Percentiles rank a stretch among this genome's conserved stretches.
phyloP scores from a whole-genome alignment of 495 filamentous ascomycete species.

The Tuber calosporum region DNA sequence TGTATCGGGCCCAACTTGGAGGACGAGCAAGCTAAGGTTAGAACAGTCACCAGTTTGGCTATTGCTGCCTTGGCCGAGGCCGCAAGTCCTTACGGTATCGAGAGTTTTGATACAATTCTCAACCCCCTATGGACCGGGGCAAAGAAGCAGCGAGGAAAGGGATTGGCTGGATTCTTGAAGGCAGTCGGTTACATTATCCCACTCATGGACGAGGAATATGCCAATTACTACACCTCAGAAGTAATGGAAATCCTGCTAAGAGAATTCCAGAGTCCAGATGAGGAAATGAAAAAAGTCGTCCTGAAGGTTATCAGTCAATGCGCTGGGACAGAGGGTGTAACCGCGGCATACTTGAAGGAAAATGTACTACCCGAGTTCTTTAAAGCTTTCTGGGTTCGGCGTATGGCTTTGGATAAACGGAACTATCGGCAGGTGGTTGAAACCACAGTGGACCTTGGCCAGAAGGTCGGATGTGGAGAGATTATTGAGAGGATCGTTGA shows the following conservation, averaged over 20 bases:
- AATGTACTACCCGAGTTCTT: constrained; percentile 93
- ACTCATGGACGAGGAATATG: constrained; percentile 98
- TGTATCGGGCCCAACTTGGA: constrained; percentile 93
- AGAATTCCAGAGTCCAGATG: constrained; percentile 92
- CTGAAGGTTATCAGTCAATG: constrained; percentile 97
- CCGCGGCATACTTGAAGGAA: constrained; percentile 87
- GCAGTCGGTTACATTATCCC: constrained; percentile 98
- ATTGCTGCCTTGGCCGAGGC: constrained; percentile 95
- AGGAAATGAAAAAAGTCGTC: constrained; percentile 99
- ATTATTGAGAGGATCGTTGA: constrained; percentile 87
- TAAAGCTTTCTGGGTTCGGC: constrained; percentile 96
- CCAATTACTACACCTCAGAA: constrained; percentile 96
- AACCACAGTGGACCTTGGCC: constrained; percentile 92
- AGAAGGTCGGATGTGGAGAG: constrained; percentile 93
- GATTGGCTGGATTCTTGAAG: constrained; percentile 91
- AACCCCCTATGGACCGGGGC: constrained; percentile 97
- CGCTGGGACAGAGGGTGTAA: constrained; percentile 88
- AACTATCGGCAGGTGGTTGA: constrained; percentile 97
- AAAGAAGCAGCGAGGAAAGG: constrained; percentile 91
- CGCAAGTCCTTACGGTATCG: constrained; percentile 96
- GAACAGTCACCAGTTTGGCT: constrained; percentile 89
- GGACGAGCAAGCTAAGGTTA: constrained; percentile 95
- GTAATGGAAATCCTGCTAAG: constrained; percentile 98
- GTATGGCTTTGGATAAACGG: constrained; percentile 93
- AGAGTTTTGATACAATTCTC: constrained; percentile 94